A percentile compares a stretch with the other conserved stretches of the same genome.
phyloP scores from a whole-genome alignment of 140 eudicot species.

The Senecio squalidus region DNA sequence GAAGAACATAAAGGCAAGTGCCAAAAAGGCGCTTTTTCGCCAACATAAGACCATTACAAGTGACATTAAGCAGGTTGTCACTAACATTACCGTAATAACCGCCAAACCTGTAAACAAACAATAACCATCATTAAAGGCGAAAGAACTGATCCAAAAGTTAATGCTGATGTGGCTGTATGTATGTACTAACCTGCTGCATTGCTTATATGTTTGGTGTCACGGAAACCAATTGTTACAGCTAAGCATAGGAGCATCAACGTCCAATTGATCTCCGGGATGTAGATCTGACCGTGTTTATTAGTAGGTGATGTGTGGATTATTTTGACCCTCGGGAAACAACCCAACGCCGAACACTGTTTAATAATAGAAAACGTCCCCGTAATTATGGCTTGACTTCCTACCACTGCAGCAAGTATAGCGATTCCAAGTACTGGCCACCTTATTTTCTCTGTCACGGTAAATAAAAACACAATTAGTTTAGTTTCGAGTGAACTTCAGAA shows the following conservation, averaged over 20 bases:
- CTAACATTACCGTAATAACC: constrained; percentile 87
- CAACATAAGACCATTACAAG: constrained; percentile 82
- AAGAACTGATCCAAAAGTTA: neutral
- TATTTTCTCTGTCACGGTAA: constrained; percentile 54
- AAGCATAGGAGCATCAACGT: constrained; percentile 79
- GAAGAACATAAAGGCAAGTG: constrained; percentile 55
- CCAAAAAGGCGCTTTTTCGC: constrained; percentile 52
- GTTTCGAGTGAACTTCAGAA: neutral
- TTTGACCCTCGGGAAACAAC: constrained; percentile 91
- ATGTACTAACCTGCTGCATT: constrained; percentile 80
- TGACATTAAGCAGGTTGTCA: constrained; percentile 90
- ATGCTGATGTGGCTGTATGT: neutral
- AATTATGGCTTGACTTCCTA: constrained; percentile 90
- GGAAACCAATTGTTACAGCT: constrained; percentile 91
- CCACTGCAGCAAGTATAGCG: constrained; percentile 93
- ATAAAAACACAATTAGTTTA: neutral
- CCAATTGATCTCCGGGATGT: constrained; percentile 97
- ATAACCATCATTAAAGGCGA: neutral
- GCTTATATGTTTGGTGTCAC: constrained; percentile 87
- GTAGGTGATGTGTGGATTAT: constrained; percentile 81
- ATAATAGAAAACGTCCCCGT: constrained; percentile 91
- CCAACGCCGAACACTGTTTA: constrained; percentile 86
- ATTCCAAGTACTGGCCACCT: constrained; percentile 92
- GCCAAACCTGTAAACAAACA: constrained; percentile 58
- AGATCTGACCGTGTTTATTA: constrained; percentile 86